Evolutionary conservation across 495 filamentous ascomycete species (phyloP).

Genomic region (Aspergillus leporis): DNA sequence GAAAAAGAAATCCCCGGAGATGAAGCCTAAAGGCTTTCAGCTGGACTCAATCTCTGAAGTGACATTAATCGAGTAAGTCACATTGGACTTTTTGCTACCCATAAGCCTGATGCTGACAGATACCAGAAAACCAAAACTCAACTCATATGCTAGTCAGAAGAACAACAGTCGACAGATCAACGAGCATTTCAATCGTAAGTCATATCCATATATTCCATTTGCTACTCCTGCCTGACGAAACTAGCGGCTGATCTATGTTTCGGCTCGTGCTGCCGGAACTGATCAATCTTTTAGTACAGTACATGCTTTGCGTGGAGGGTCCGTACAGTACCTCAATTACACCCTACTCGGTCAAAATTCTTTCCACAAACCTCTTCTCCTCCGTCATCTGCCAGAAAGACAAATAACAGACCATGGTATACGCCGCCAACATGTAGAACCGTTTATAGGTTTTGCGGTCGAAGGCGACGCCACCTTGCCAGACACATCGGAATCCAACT

Average conservation of each 20-base stretch:
- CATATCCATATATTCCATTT: background rate
- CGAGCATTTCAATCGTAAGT: constrained; percentile 13
- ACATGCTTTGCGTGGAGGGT: background rate
- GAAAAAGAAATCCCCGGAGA: too few species aligned
- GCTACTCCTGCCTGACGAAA: too few species aligned
- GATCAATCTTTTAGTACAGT: background rate
- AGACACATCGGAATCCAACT: background rate
- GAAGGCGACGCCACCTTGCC: background rate
- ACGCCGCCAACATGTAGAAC: constrained; percentile 4
- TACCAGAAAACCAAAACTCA: background rate
- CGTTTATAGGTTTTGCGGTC: constrained; percentile 6
- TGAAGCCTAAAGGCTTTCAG: background rate
- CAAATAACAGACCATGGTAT: constrained; percentile 2
- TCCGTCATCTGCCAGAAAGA: constrained; percentile 2
- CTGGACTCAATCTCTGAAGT: background rate
- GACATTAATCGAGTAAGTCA: background rate
- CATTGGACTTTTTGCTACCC: background rate
- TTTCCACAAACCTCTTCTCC: background rate
- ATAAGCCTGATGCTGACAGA: background rate
- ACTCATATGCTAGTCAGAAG: background rate
- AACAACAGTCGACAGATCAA: background rate
- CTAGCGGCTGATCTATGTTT: constrained; percentile 15
- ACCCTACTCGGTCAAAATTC: background rate
- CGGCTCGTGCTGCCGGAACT: constrained; percentile 15
- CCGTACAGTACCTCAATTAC: background rate